phyloP scores from a whole-genome alignment of 2,329 filamentous ascomycete species.

The Fusarium xylarioides region DNA sequence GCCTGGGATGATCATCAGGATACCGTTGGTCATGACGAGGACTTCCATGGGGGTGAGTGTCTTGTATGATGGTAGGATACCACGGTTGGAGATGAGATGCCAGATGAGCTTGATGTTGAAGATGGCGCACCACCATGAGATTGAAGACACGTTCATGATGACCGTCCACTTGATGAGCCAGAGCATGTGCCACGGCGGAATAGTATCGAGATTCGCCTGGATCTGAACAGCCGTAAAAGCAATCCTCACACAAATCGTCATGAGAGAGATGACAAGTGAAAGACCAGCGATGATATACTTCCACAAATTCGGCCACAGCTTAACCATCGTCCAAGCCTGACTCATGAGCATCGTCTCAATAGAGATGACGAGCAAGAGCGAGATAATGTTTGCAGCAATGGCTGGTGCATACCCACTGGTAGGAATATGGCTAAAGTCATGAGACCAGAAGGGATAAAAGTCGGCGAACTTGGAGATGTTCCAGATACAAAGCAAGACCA shows the following conservation, averaged over 20 bases:
- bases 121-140: constrained; percentile 64
- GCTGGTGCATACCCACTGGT: constrained; percentile 47
- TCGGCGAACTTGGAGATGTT: constrained; percentile 69
- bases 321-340: constrained; percentile 63
- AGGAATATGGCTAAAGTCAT: constrained; percentile 62
- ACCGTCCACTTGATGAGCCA: constrained; percentile 53
- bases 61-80: constrained; percentile 54
- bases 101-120: constrained; percentile 62
- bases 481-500: constrained; percentile 64
- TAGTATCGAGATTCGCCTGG: constrained; percentile 40
- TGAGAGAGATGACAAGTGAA: constrained; percentile 49
- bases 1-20: constrained; percentile 67
- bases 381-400: constrained; percentile 53
- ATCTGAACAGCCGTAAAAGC: constrained; percentile 51
- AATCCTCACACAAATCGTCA: constrained; percentile 46
- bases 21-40: constrained; percentile 63
- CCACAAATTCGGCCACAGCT: constrained; percentile 54
- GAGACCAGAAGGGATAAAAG: constrained; percentile 67
- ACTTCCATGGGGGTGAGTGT: constrained; percentile 62
- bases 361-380: constrained; percentile 55
- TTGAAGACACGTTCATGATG: constrained; percentile 52
- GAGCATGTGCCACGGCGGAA: constrained; percentile 36
- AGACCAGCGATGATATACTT: constrained; percentile 44
- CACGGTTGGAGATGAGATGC: constrained; percentile 59
- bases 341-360: constrained; percentile 59